Percentiles rank a stretch among this genome's conserved stretches.
Conservation (phyloP, 2,329 filamentous ascomycete genomes). For the Xylariaceae sp. region DNA sequence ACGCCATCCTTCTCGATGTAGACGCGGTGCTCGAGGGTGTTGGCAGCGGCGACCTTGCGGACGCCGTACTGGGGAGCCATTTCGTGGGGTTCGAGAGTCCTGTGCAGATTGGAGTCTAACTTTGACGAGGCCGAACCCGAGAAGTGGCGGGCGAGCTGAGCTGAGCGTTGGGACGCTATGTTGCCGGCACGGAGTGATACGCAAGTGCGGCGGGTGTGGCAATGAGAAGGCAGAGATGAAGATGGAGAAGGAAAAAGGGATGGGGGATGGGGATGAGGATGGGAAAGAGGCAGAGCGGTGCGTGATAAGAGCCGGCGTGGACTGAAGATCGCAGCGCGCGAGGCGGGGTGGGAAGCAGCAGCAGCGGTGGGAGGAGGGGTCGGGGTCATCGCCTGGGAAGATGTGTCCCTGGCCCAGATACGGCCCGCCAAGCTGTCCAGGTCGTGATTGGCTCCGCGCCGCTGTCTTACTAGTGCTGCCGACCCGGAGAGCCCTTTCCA, state of each 20-base stretch:
- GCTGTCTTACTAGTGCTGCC: too few relatives aligned
- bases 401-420: neutral
- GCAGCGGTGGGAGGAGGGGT: neutral
- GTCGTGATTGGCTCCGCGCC: neutral
- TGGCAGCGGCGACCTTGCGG: slow-evolving; percentile 83
- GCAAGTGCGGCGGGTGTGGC: slow-evolving; percentile 2
- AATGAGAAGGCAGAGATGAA: slow-evolving; percentile 11
- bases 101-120: slow-evolving; percentile 17
- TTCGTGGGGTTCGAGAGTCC: slow-evolving; percentile 32
- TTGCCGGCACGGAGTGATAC: slow-evolving; percentile 23
- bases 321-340: slow-evolving; percentile 17
- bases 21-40: slow-evolving; percentile 96
- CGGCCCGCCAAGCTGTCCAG: neutral
- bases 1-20: slow-evolving; percentile 98
- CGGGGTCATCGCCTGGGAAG: neutral
- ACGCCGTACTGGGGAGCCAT: slow-evolving; percentile 69
- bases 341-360: slow-evolving; percentile 6
- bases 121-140: slow-evolving; percentile 37
- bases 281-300: slow-evolving; percentile 7
- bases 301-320: too few relatives aligned
- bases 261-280: slow-evolving; percentile 14
- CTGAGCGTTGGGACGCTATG: slow-evolving; percentile 50
- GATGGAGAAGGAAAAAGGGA: slow-evolving; percentile 4
- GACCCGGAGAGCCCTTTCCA: too few relatives aligned
- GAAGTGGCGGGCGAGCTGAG: slow-evolving; percentile 56